Base-by-base conservation (phyloP, 2,329 filamentous ascomycete genomes). In the Botrytis fragariae region DNA sequence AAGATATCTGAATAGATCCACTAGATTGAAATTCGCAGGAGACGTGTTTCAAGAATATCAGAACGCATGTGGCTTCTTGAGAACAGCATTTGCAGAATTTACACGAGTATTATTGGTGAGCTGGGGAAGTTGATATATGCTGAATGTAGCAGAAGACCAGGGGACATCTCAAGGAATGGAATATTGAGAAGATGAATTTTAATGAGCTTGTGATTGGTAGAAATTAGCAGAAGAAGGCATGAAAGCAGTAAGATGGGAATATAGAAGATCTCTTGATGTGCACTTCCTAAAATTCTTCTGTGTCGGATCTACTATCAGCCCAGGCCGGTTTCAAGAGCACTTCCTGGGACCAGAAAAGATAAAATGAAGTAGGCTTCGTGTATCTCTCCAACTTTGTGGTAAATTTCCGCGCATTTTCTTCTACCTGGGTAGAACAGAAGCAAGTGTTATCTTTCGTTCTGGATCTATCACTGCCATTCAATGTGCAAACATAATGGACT, bases 371-470 rank as follows among this genome's bases (percentile, higher is more conserved):
- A 8, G 14, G 0, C 14, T 54, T 7, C 12, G 2, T 29, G 51
- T 3, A 0, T 16, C 2, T n/a, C n/a, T 3, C n/a, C 25, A 8
- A 3, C 12, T n/a, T 18, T 18, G 1, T 6, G 25, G 10, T 16
- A n/a, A 14, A n/a, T n/a, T 6, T n/a, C 1, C 0, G 12, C 25
- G n/a, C 25, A n/a, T n/a, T 0, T 7, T n/a, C n/a, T n/a, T n/a
- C n/a, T 29, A 29, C 29, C 4, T n/a, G 12, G n/a, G 0, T 0
- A 4, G 12, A 54, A 8, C 12, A 54, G 12, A 1, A 12, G 2
- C 3, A 16, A 54, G 5, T n/a, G 25, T 29, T 54, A 25, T 54
- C 5, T n/a, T 29, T n/a, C 25, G n/a, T n/a, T 54, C 8, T n/a
- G 45, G 10, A 1, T 25, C 22, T 12, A 29, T 16, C 48, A 16